Evolutionary conservation across 352 stramenopile species (phyloP), one percentile per base, ranked within the genome.

Genomic region (Pythium grandisporangium): DNA sequence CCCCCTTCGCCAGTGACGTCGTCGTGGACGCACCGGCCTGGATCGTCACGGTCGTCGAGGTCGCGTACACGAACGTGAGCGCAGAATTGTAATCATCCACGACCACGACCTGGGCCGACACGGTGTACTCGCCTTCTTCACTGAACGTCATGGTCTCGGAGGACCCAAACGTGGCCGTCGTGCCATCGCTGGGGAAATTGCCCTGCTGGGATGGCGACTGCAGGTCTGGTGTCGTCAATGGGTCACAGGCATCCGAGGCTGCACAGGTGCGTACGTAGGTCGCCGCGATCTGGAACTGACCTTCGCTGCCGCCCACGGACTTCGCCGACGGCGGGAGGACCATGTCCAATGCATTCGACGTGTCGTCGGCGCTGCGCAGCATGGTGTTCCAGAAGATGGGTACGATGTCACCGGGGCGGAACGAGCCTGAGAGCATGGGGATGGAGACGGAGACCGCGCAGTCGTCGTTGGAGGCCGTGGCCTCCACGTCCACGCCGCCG

Each of bases 251-350:
- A 19, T 49, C 30, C 3, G 46, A 37, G 3, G 56, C 53, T 10
- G 37, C 30, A 32, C 72, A 85, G 6, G 60, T 61, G 23, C 66
- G 65, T 7, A 67, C 47, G 39, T 72, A 73, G 7, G 59, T 79
- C 16, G 48, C 57, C 5, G 57, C 21, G 59, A 83, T 81, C 53
- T 82, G 63, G n/a, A n/a, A n/a, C n/a, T n/a, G n/a, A n/a, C n/a
- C n/a, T n/a, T n/a, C n/a, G n/a, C n/a, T n/a, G n/a, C n/a, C n/a
- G n/a, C n/a, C n/a, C n/a, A n/a, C n/a, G n/a, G n/a, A n/a, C n/a
- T n/a, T n/a, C 10, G 34, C 45, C n/a, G 43, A 34, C 3, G 67
- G 66, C 12, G 68, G 66, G 26, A 70, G 37, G 8, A 59, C 52
- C 37, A 85, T 74, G 20, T 58, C 42, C 37, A 85, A 49, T 16